Percentiles rank a stretch among this genome's conserved stretches.
These are phyloP conservation scores for Tulasnella sp. DNA, from an alignment of 768 basidiomycete genomes.

Conservation along the genomic window DNA sequence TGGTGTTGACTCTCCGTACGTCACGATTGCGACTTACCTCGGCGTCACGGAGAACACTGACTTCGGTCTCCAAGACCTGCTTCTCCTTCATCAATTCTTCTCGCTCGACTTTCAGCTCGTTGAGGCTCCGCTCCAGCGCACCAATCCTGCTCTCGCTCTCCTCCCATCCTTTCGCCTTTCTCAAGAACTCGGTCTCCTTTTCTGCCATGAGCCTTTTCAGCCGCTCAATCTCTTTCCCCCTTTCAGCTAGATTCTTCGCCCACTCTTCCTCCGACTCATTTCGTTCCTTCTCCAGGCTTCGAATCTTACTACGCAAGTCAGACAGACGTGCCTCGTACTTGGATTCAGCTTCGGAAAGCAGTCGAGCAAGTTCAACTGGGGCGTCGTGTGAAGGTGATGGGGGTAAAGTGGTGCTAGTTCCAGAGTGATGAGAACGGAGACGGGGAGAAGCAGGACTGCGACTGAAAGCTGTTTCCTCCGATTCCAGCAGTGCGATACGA, in stretches of 20 bases:
- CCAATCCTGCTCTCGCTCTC: constrained; percentile 56
- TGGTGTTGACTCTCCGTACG: not conserved
- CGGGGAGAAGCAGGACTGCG: constrained; percentile 36
- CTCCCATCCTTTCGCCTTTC: constrained; percentile 44
- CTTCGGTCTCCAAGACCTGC: constrained; percentile 51
- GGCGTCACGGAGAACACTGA: constrained; percentile 50
- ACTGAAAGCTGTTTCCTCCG: constrained; percentile 36
- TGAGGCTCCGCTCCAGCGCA: constrained; percentile 48
- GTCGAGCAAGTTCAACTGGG: constrained; percentile 61
- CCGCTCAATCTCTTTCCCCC: constrained; percentile 71
- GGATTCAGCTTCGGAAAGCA: constrained; percentile 68
- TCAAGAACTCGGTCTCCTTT: constrained; percentile 58
- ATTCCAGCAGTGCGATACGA: constrained; percentile 65
- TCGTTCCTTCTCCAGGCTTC: constrained; percentile 71
- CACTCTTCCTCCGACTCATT: constrained; percentile 85
- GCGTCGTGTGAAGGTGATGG: constrained; percentile 43
- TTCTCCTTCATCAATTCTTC: constrained; percentile 48
- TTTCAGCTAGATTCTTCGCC: constrained; percentile 77
- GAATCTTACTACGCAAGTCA: constrained; percentile 64
- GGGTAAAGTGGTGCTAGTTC: constrained; percentile 30
- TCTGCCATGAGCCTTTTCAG: constrained; percentile 59
- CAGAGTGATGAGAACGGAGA: not conserved
- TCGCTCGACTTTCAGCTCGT: constrained; percentile 36
- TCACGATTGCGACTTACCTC: constrained; percentile 51
- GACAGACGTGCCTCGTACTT: constrained; percentile 73